Base-by-base conservation (phyloP, 2,329 filamentous ascomycete species). In the Lasiodiplodia sp. region DNA sequence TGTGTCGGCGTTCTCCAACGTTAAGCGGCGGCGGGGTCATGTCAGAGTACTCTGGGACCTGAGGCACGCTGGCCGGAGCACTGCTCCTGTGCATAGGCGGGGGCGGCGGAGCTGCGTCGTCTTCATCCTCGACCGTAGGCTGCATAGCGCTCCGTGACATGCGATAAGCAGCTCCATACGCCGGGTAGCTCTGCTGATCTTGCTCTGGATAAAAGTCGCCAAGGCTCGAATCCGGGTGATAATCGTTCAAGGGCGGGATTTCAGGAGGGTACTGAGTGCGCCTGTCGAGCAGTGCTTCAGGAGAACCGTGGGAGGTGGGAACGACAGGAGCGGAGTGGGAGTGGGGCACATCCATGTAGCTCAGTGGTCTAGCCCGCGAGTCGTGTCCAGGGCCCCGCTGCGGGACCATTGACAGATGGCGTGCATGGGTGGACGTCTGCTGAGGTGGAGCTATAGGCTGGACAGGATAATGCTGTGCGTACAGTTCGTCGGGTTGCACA, bases 81-180 rank as follows among this genome's bases (percentile, higher is more conserved):
- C 76, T 75, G 58, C 75, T 78, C 55, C 78, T 73, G 67, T 81
- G 79, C 56, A 77, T 75, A 11, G 79, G 79, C 4, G 79, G 79
- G 21, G 79, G 79, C 14, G 79, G 79, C 44, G 71, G 71, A 40
- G 79, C 75, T 51, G 86, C 85, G 60, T 89, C 87, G 4, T 88
- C 88, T 6, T 85, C 87, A 71, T 91, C 89, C 74, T 91, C 89
- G 6, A 88, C 88, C 7, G 86, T 89, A 2, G 86, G 87, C 72
- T 89, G 88, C 86, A 88, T 85, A 0, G 85, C 83, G 69, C 73
- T 77, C 23, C 73, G 72, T 83, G 82, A 73, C 82, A 79, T 51
- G 83, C 83, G 47, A 77, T 73, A 66, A 85, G 67, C 67, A 37
- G 67, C 67, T n/a, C 67, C 67, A 44, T 64, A 68, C 18, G 56